These are phyloP conservation scores for Teunomyces aglyptinius DNA, from an alignment of 805 yeast genomes.

Conservation along the genomic window DNA sequence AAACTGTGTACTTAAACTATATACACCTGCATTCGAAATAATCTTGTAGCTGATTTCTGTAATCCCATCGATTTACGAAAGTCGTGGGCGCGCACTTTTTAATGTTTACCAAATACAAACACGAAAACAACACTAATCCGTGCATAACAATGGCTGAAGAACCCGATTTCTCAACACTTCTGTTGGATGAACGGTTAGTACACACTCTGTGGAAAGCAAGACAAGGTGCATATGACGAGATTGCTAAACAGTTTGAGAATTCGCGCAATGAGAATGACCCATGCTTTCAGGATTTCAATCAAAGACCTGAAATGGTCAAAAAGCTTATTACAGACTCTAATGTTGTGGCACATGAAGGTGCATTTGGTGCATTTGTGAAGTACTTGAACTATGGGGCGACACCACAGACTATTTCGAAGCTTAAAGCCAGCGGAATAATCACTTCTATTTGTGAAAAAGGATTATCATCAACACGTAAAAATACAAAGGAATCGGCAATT, in stretches of 20 bases:
- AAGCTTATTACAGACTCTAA: conserved; percentile 71
- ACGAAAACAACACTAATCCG: neutral
- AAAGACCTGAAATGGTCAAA: conserved; percentile 54
- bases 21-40: conserved; percentile 2
- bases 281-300: conserved; percentile 50
- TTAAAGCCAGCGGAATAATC: conserved; percentile 43
- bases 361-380: conserved; percentile 53
- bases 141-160: conserved; percentile 35
- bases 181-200: conserved; percentile 62
- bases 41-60: neutral
- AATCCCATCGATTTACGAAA: neutral
- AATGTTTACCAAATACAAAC: conserved; percentile 2
- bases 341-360: conserved; percentile 90
- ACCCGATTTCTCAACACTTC: conserved; percentile 59
- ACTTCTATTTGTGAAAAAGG: conserved; percentile 77
- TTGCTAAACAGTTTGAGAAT: conserved; percentile 48
- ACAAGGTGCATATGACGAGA: conserved; percentile 71
- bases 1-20: conserved; percentile 1
- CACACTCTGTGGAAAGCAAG: conserved; percentile 76
- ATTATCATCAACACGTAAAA: conserved; percentile 67
- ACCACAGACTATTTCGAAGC: conserved; percentile 33
- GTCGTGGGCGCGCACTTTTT: conserved; percentile 1
- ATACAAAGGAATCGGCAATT: conserved; percentile 63
- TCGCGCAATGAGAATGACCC: conserved; percentile 57
- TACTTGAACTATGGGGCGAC: conserved; percentile 58